Conservation (phyloP, 139 green algal species). For the Chara braunii region DNA sequence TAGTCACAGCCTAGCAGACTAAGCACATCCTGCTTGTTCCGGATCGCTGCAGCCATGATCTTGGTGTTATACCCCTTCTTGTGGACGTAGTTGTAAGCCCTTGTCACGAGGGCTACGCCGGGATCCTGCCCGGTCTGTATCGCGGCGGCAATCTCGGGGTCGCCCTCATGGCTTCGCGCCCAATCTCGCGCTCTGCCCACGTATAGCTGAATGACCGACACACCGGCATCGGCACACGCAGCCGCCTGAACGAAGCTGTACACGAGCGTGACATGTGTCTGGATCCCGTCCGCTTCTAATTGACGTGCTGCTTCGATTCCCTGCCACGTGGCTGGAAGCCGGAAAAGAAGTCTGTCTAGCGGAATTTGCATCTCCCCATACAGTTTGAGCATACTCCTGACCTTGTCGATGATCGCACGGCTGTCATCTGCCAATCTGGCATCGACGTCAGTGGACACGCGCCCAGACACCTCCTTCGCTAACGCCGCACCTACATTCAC, state of each 20-base stretch:
- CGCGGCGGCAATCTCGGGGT: conserved; percentile 16
- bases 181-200: conserved; percentile 23
- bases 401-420: conserved; percentile 36
- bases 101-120: conserved; percentile 17
- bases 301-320: conserved; percentile 31
- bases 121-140: conserved; percentile 12
- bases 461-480: conserved; percentile 12
- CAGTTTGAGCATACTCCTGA: conserved; percentile 12
- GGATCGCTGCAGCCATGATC: conserved; percentile 33
- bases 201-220: conserved; percentile 35
- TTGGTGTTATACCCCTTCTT: conserved; percentile 34
- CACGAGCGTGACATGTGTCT: conserved; percentile 34
- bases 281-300: conserved; percentile 34
- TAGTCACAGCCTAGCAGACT: conserved; percentile 39
- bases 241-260: conserved; percentile 36
- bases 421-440: conserved; percentile 37
- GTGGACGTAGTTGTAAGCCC: conserved; percentile 35
- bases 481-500: conserved; percentile 38
- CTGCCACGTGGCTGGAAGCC: conserved; percentile 41
- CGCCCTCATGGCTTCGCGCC: conserved; percentile 22
- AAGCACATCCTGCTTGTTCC: conserved; percentile 35
- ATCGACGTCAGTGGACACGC: conserved; percentile 42
- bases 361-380: conserved; percentile 36
- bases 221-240: conserved; percentile 27
- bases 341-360: conserved; percentile 39